A percentile compares a stretch with the other conserved stretches of the same genome.
These are phyloP conservation scores for Ophiostoma novo-ulmi DNA, from an alignment of 2,329 filamentous ascomycete species.

Conservation along the genomic window DNA sequence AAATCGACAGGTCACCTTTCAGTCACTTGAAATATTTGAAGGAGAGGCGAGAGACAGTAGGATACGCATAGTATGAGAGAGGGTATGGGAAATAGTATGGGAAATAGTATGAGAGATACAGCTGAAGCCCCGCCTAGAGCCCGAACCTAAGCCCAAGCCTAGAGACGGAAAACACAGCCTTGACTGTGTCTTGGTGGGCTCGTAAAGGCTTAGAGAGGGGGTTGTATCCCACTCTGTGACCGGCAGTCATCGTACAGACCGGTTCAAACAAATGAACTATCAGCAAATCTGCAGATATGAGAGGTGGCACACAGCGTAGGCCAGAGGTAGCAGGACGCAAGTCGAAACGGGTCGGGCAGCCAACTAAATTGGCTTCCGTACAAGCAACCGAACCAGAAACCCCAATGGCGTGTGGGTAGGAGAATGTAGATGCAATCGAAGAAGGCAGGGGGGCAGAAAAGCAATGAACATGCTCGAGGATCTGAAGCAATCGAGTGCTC, in stretches of 20 bases:
- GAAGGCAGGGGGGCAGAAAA: neutral
- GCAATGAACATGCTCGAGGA: neutral
- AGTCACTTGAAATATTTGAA: neutral
- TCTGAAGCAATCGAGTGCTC: neutral
- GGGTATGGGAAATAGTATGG: neutral
- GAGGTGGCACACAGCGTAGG: neutral
- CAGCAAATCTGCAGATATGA: neutral
- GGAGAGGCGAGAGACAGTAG: neutral
- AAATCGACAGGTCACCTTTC: constrained; percentile 18
- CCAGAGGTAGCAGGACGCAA: constrained; percentile 1
- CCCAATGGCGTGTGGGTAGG: neutral
- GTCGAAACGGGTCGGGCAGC: neutral
- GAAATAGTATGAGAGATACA: neutral
- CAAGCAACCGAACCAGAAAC: neutral
- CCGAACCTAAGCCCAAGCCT: neutral
- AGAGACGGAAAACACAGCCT: neutral
- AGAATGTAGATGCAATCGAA: neutral
- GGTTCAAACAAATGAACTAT: neutral
- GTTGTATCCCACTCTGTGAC: neutral
- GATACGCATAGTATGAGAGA: neutral
- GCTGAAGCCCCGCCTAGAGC: constrained; percentile 2
- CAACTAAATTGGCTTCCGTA: neutral
- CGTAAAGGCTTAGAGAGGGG: constrained; percentile 1
- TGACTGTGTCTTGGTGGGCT: neutral
- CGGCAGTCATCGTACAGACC: constrained; percentile 4